Conservation (phyloP, 257 asterid species). For the Buddleja alternifolia region DNA sequence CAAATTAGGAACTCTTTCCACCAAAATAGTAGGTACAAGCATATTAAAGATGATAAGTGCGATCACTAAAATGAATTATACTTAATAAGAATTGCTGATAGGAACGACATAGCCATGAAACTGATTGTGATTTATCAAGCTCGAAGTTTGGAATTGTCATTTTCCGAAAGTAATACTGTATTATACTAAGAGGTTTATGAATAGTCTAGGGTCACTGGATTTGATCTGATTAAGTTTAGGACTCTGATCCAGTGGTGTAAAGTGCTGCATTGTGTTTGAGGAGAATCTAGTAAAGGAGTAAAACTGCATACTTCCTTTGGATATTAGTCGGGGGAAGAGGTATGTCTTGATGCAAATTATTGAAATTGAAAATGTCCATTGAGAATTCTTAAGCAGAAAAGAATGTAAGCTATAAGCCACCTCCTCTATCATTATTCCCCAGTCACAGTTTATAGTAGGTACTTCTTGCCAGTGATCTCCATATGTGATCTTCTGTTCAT, state of each 20-base stretch:
- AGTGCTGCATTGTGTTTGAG: too few species aligned
- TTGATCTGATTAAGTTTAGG: background rate
- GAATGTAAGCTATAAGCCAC: slow-evolving; percentile 60
- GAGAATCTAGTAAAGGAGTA: too few species aligned
- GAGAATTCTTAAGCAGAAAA: slow-evolving; percentile 96
- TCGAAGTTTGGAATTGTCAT: too few species aligned
- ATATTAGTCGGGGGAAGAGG: background rate
- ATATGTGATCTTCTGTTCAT: background rate
- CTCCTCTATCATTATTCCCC: background rate
- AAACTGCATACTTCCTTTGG: background rate
- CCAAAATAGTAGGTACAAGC: background rate
- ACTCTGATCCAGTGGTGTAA: background rate
- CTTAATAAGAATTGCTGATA: background rate
- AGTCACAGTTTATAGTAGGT: background rate
- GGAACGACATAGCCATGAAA: background rate
- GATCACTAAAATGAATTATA: background rate
- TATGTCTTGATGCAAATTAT: background rate
- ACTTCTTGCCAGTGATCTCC: slow-evolving; percentile 13
- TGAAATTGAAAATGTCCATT: too few species aligned
- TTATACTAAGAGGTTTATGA: too few species aligned
- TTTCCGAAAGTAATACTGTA: too few species aligned
- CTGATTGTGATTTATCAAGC: background rate
- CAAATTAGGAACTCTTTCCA: background rate
- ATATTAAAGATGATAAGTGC: background rate
- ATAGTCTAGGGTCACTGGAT: background rate